Percentiles rank a stretch among this genome's conserved stretches.
These are phyloP conservation scores for Mitragyna speciosa DNA, from an alignment of 257 asterid species.

Conservation along the genomic window DNA sequence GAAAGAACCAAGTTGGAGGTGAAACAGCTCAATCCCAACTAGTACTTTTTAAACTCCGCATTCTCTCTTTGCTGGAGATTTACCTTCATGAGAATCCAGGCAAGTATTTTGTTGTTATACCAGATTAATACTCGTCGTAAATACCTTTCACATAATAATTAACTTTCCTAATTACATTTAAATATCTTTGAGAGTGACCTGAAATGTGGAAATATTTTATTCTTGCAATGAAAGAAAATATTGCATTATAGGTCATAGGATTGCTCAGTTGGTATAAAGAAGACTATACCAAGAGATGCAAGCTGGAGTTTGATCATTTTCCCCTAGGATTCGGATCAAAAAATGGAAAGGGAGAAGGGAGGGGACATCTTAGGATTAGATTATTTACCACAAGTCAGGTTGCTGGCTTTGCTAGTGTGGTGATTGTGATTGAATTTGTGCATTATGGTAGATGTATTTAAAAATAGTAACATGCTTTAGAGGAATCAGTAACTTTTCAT, in stretches of 20 bases:
- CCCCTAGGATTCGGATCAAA: not conserved
- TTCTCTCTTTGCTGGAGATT: constrained; percentile 90
- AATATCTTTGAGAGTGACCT: not conserved
- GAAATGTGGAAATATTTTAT: not conserved
- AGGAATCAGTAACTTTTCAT: not conserved
- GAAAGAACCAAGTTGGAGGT: constrained; percentile 80
- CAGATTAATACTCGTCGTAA: not conserved
- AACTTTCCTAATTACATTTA: not conserved
- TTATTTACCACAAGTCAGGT: not conserved
- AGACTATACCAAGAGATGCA: not conserved
- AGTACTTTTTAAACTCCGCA: constrained; percentile 90
- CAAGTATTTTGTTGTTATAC: constrained; percentile 33
- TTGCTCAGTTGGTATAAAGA: not conserved
- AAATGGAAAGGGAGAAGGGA: not conserved
- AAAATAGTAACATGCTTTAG: not conserved
- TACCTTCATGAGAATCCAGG: constrained; percentile 96
- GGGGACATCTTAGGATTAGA: not conserved
- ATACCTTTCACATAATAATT: not conserved
- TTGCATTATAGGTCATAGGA: not conserved
- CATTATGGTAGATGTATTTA: not conserved
- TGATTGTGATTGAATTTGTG: not conserved
- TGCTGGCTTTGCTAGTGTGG: not conserved
- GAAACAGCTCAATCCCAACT: constrained; percentile 99
- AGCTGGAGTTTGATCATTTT: not conserved
- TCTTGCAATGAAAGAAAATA: not conserved